A percentile compares a stretch with the other conserved stretches of the same genome.
Conservation (phyloP, 2,329 filamentous ascomycete genomes). For the Fusarium devonianum region DNA sequence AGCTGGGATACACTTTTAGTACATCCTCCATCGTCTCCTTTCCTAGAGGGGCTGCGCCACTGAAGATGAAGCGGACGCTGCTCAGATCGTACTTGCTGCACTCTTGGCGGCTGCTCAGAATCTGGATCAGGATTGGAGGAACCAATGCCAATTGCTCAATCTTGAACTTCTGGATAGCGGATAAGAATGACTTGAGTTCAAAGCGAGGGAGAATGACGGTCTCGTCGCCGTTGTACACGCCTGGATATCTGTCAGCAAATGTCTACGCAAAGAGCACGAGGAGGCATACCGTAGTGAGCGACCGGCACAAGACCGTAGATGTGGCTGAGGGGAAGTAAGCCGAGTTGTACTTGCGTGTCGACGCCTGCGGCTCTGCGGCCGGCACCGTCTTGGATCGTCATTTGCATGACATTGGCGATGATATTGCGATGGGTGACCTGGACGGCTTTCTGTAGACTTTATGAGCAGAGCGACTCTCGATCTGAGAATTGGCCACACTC, state of each 20-base stretch:
- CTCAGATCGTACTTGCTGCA: constrained; percentile 73
- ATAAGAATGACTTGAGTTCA: constrained; percentile 70
- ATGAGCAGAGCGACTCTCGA: constrained; percentile 1
- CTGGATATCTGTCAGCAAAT: constrained; percentile 52
- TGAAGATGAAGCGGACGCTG: constrained; percentile 70
- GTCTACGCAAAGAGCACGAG: background rate
- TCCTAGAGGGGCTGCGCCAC: constrained; percentile 78
- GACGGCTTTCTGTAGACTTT: constrained; percentile 71
- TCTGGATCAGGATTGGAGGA: constrained; percentile 78
- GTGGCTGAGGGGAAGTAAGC: constrained; percentile 81
- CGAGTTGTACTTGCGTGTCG: constrained; percentile 60
- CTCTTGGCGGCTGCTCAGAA: constrained; percentile 68
- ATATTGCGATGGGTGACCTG: constrained; percentile 84
- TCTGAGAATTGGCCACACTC: constrained; percentile 36
- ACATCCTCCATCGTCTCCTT: constrained; percentile 71
- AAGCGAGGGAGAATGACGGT: constrained; percentile 78
- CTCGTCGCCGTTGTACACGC: constrained; percentile 75
- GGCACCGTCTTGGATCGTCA: constrained; percentile 54
- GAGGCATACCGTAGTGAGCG: constrained; percentile 46
- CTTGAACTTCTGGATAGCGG: constrained; percentile 71
- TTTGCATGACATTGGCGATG: constrained; percentile 77
- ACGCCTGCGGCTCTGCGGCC: constrained; percentile 48
- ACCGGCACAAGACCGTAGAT: constrained; percentile 81
- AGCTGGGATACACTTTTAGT: constrained; percentile 66
- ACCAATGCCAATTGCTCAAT: constrained; percentile 74